Base-by-base conservation (phyloP, 352 stramenopile genomes). In the Phytophthora cryptogea region DNA sequence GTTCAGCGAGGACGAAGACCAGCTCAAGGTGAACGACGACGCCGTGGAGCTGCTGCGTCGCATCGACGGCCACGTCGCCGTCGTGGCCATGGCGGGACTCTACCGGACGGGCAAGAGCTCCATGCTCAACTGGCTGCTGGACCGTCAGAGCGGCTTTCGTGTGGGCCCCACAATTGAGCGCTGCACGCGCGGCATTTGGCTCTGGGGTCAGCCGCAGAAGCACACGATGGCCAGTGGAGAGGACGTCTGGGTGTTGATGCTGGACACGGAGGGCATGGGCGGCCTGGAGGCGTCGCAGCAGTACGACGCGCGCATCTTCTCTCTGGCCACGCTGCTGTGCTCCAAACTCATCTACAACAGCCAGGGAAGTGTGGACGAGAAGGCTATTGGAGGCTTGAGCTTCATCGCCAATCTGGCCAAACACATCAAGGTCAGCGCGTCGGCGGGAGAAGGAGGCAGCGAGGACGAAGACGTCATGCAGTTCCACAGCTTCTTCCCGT, bases 311-410 rank as follows among this genome's bases (percentile, higher is more conserved):
- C 83, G 84, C 10, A 94, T 96, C 62, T 96, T 96, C 64, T 89
- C 83, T 46, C 66, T 96, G 46, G 83, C 86, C 28, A 89, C 80
- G 52, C 65, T 96, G 42, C 76, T 96, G 17, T 94, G 81, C 65
- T 94, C 83, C 42, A 91, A 89, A 53, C 72, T 96, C 37, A 86
- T 96, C 49, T 96, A 95, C 72, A 96, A 96, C 63, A 91, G 81
- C 52, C 83, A 90, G 52, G 85, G 84, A 8, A 91, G 74, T 28
- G 83, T 96, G 42, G 86, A 95, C 53, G 85, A 94, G 54, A 92
- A 91, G 54, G 86, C 88, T 13, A 94, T 96, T 45, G 68, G 76
- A 39, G 83, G 80, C 3, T 66, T 96, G 4, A 91, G 82, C 26
- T 94, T 96, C 66, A 92, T 96, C 54, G 86, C 83, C 8, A 94